Evolutionary conservation across 768 basidiomycete genomes (phyloP).

Genomic region (Mycena crocata): DNA sequence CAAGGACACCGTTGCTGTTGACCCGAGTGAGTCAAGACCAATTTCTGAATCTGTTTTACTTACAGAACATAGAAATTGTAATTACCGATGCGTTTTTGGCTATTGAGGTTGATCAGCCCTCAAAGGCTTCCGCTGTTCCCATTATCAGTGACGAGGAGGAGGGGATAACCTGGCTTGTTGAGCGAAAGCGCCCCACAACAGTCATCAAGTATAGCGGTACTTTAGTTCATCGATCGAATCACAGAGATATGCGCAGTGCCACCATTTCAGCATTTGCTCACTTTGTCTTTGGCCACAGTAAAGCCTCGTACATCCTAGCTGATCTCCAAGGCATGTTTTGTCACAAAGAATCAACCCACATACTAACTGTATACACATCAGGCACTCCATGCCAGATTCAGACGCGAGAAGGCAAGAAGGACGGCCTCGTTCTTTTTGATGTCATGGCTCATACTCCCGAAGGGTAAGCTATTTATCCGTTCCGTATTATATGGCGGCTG

Average conservation of each 20-base stretch:
- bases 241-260: background rate
- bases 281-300: background rate
- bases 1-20: background rate
- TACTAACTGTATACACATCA: background rate
- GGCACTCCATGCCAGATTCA: background rate
- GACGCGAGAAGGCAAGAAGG: background rate
- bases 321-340: conserved; percentile 6
- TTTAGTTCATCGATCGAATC: background rate
- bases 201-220: conserved; percentile 9
- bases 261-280: conserved; percentile 8
- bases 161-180: conserved; percentile 7
- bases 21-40: background rate
- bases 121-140: conserved; percentile 2
- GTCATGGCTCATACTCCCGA: background rate
- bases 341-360: background rate
- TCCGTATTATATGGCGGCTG: background rate
- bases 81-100: background rate
- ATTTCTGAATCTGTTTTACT: background rate
- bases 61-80: background rate
- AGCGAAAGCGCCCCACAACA: background rate
- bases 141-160: background rate
- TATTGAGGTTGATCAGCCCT: background rate
- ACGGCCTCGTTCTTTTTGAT: background rate
- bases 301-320: background rate
- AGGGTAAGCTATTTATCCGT: background rate